A percentile compares a stretch with the other conserved stretches of the same genome.
These are phyloP conservation scores for Xylaria sp. DNA, from an alignment of 2,329 filamentous ascomycete genomes.

Conservation along the genomic window DNA sequence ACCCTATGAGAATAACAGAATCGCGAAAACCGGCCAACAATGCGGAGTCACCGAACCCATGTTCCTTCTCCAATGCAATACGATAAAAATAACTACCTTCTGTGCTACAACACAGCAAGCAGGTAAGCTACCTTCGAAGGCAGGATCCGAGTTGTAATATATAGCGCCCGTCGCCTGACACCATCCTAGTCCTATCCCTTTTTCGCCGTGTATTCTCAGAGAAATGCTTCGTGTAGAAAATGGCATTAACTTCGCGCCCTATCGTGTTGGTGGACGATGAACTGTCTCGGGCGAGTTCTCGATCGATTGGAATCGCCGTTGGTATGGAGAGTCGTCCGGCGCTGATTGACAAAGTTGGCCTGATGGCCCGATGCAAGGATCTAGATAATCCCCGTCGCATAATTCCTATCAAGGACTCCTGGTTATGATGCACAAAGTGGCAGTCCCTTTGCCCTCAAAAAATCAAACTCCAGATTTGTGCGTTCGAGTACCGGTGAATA, in stretches of 20 bases:
- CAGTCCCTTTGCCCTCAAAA: constrained; percentile 30
- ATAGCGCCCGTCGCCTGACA: constrained; percentile 34
- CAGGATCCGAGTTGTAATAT: constrained; percentile 35
- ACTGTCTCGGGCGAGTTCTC: constrained; percentile 20
- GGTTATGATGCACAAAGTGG: constrained; percentile 28
- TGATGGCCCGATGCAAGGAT: constrained; percentile 25
- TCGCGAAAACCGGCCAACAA: constrained; percentile 34
- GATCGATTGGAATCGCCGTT: constrained; percentile 26
- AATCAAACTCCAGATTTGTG: constrained; percentile 37
- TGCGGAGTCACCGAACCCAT: constrained; percentile 36
- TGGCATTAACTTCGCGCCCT: constrained; percentile 19
- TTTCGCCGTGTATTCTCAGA: constrained; percentile 32
- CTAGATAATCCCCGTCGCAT: constrained; percentile 25
- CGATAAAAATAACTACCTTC: constrained; percentile 30
- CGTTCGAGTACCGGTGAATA: constrained; percentile 33
- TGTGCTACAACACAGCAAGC: constrained; percentile 17
- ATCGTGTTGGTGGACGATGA: constrained; percentile 14
- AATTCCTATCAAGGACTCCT: constrained; percentile 23
- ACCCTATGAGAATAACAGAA: constrained; percentile 24
- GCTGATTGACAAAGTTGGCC: constrained; percentile 31
- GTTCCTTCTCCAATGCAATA: constrained; percentile 38
- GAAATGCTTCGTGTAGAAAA: constrained; percentile 34
- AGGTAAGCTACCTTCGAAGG: constrained; percentile 27
- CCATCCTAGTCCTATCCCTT: constrained; percentile 29
- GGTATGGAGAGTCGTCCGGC: constrained; percentile 22